These are phyloP conservation scores for Schizosaccharomyces pombe DNA, from an alignment of 805 yeast genomes.

Conservation along the genomic window DNA sequence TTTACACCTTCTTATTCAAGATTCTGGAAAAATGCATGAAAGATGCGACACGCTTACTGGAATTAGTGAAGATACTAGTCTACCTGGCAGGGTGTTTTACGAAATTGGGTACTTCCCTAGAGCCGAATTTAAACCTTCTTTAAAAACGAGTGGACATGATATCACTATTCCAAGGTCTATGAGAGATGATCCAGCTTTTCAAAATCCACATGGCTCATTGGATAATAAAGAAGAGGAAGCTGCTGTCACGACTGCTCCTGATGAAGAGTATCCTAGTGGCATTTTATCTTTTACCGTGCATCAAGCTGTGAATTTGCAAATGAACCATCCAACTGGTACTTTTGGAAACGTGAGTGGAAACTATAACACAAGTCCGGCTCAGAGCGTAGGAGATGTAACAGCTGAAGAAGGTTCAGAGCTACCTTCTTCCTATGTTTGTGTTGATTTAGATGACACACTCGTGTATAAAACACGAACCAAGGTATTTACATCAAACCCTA, in stretches of 20 bases:
- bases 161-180: background rate
- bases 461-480: conserved; percentile 3
- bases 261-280: conserved; percentile 3
- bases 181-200: background rate
- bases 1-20: background rate
- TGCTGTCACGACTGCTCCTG: background rate
- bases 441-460: background rate
- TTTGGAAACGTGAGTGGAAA: background rate
- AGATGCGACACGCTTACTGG: background rate
- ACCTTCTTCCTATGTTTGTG: conserved; percentile 3
- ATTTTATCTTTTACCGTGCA: background rate
- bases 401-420: background rate
- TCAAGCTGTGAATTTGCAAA: background rate
- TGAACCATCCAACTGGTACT: background rate
- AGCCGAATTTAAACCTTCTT: background rate
- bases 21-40: background rate
- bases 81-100: background rate
- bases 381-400: background rate
- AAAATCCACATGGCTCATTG: background rate
- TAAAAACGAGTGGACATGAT: background rate
- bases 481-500: background rate
- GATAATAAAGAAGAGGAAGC: background rate
- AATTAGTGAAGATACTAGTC: background rate
- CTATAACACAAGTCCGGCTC: background rate
- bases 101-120: background rate